phyloP scores from a whole-genome alignment of 1,139 yeast species.

The Magnusiomyces tetraspermus region DNA sequence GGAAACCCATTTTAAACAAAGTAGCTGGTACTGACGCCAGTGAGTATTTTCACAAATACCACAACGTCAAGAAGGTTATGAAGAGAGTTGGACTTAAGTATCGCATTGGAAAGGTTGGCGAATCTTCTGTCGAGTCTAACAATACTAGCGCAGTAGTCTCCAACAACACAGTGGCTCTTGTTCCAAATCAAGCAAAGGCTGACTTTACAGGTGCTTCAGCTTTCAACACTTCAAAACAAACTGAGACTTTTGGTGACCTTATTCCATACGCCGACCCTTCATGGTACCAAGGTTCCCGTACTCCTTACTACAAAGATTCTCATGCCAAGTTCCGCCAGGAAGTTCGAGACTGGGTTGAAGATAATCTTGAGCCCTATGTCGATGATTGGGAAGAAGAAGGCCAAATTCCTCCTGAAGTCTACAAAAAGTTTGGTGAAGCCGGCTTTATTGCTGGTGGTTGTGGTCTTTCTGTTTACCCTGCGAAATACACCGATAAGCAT shows the following conservation, averaged over 20 bases:
- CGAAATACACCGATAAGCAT: constrained; percentile 29
- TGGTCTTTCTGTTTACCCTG: constrained; percentile 30
- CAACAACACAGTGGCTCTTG: constrained; percentile 18
- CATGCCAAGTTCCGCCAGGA: constrained; percentile 34
- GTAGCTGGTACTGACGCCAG: constrained; percentile 92
- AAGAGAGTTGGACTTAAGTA: constrained; percentile 33
- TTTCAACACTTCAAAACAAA: constrained; percentile 8
- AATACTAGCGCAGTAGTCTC: neutral
- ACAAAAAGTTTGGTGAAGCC: constrained; percentile 28
- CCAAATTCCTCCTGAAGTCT: constrained; percentile 29
- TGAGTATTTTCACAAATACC: constrained; percentile 51
- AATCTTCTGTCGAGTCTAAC: neutral
- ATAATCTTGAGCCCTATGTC: constrained; percentile 32
- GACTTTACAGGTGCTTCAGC: constrained; percentile 10
- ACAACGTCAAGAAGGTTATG: constrained; percentile 36
- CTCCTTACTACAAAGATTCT: constrained; percentile 35
- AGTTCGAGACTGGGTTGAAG: constrained; percentile 36
- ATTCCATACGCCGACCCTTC: constrained; percentile 38
- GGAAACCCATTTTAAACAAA: constrained; percentile 58
- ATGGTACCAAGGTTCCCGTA: constrained; percentile 37
- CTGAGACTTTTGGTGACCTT: constrained; percentile 33
- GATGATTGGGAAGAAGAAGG: constrained; percentile 38
- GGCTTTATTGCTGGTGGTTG: constrained; percentile 31
- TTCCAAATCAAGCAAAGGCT: constrained; percentile 15
- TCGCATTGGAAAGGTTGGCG: constrained; percentile 31